Conservation (phyloP, 2,329 filamentous ascomycete species). For the Fusarium illudens region DNA sequence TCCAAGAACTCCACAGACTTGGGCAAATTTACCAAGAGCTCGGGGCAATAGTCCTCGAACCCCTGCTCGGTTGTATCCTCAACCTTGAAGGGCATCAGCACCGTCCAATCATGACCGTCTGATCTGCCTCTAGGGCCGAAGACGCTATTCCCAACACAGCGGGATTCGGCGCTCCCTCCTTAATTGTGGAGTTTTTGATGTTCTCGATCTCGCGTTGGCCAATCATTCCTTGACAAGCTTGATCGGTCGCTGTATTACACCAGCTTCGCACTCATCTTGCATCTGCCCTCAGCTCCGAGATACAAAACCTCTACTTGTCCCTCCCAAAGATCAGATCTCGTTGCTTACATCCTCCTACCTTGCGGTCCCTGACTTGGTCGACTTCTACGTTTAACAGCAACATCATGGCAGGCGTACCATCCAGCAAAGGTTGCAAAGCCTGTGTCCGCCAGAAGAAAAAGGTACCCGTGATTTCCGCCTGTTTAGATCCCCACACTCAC, state of each 20-base stretch:
- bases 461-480: slow-evolving; percentile 41
- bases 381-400: neutral
- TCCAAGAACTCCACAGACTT: neutral
- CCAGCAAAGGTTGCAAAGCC: slow-evolving; percentile 57
- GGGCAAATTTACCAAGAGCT: neutral
- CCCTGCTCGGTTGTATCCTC: neutral
- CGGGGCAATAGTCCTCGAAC: neutral
- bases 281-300: neutral
- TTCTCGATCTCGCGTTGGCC: neutral
- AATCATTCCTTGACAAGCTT: neutral
- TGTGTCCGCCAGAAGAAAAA: slow-evolving; percentile 64
- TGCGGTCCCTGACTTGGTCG: neutral
- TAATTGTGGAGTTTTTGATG: neutral
- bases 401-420: slow-evolving; percentile 60
- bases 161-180: neutral
- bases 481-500: neutral
- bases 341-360: neutral
- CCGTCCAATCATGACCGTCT: neutral
- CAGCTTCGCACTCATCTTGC: neutral
- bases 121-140: neutral
- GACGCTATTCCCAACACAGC: neutral
- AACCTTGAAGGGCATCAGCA: neutral
- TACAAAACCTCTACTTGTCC: neutral
- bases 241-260: neutral
- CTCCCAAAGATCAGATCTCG: neutral